Conservation (phyloP, 768 basidiomycete species). For the Amanita subjunquillea region DNA sequence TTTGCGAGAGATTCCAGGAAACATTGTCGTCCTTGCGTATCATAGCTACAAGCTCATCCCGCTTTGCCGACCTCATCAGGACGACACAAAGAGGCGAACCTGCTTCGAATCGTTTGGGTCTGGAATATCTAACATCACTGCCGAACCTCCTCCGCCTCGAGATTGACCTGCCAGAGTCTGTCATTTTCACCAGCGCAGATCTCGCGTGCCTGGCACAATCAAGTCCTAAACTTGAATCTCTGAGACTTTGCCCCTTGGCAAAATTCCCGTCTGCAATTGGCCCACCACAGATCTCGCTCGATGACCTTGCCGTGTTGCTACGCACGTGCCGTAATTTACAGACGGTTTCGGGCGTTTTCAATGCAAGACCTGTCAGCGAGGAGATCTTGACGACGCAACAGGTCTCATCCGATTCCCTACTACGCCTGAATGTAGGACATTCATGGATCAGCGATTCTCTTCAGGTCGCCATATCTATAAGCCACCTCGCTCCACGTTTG, state of each 20-base stretch:
- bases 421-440: conserved; percentile 67
- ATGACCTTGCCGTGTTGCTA: conserved; percentile 50
- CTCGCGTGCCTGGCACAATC: conserved; percentile 45
- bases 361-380: conserved; percentile 38
- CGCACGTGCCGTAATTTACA: conserved; percentile 50
- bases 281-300: conserved; percentile 50
- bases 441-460: conserved; percentile 66
- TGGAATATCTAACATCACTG: conserved; percentile 46
- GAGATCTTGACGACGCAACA: conserved; percentile 35
- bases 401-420: conserved; percentile 53
- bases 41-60: conserved; percentile 56
- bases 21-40: conserved; percentile 54
- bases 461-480: conserved; percentile 59
- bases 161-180: conserved; percentile 71
- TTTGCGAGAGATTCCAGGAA: conserved; percentile 52
- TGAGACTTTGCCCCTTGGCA: conserved; percentile 58
- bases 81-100: conserved; percentile 61
- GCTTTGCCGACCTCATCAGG: conserved; percentile 74
- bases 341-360: conserved; percentile 55
- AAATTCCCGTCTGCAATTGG: conserved; percentile 45
- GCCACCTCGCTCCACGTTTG: conserved; percentile 65
- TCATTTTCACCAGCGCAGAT: conserved; percentile 53
- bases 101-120: conserved; percentile 47
- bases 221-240: conserved; percentile 60
- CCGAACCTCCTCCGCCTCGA: conserved; percentile 53